Base-by-base conservation (phyloP, 371 early-diverging fungal genomes). In the Dichotomocladium elegans region DNA sequence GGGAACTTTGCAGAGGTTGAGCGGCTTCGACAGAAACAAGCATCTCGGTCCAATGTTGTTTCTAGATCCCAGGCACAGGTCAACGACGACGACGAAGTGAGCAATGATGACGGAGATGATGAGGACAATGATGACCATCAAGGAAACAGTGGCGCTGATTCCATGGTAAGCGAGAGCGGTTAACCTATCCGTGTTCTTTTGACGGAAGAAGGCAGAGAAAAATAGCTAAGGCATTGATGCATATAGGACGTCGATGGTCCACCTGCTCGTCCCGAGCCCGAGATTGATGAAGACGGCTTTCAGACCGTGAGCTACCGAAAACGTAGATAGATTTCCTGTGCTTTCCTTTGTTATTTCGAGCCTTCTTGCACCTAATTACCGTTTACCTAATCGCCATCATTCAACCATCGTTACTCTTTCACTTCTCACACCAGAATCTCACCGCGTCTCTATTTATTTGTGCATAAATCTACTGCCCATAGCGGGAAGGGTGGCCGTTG, bases 1-100 rank as follows among this genome's bases (percentile, higher is more conserved):
- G 85, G 85, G 12, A 61, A 76, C 33, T 77, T 64, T 51, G 58
- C 70, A 7, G 75, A 79, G 26, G 80, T 84, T 1, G 73, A 78
- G 31, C 67, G 67, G 15, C 58, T 84, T 24, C 61, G 75, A 42
- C 66, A 70, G 53, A 79, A 75, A 37, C 68, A 64, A 14, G 70
- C 72, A 53, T 47, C 57, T 14, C 64, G 54, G 58, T 19, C 43
- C 46, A 8, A 43, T 43, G 29, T 47, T 26, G 64, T 70, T 6
- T 55, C 66, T 24, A 71, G 58, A 37, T 64, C 58, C 60, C 64
- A 51, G 55, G 61, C 53, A 41, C 68, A 46, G 24, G 52, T 27
- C 54, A 52, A 51, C 22, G 54, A 58, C 28, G 60, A 55, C 26
- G 65, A 45, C 6, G 43, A 53, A 9, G 47, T 46, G 30, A 63